These are phyloP conservation scores for Furcasterigmium sp. DNA, from an alignment of 2,329 filamentous ascomycete species.

Conservation along the genomic window DNA sequence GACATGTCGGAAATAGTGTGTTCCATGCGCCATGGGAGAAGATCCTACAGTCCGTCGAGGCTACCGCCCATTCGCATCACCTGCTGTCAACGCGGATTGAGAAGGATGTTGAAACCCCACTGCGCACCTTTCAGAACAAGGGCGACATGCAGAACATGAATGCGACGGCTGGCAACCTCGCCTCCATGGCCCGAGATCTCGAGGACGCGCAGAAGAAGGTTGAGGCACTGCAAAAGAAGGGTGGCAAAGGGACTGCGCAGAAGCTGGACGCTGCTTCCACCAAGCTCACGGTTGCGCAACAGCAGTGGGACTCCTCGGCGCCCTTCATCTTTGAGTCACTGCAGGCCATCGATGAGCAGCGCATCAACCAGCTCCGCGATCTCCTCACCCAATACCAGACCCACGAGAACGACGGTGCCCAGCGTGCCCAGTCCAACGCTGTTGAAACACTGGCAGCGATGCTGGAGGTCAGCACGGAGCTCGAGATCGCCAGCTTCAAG, in stretches of 20 bases:
- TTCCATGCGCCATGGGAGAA: constrained; percentile 89
- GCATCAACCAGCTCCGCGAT: constrained; percentile 85
- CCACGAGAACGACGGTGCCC: constrained; percentile 82
- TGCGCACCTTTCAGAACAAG: constrained; percentile 68
- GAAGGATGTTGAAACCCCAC: constrained; percentile 76
- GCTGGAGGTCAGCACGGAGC: constrained; percentile 79
- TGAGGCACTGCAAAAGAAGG: constrained; percentile 80
- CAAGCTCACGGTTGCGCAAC: constrained; percentile 70
- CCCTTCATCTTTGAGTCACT: constrained; percentile 93
- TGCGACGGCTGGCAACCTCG: constrained; percentile 76
- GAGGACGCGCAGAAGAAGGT: constrained; percentile 78
- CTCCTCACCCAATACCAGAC: constrained; percentile 90
- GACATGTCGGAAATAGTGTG: constrained; percentile 51
- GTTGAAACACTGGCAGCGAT: constrained; percentile 77
- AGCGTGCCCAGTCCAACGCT: constrained; percentile 67
- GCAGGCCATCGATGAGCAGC: constrained; percentile 83
- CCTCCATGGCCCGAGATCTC: constrained; percentile 76
- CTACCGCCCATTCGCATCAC: constrained; percentile 78
- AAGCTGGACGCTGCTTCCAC: constrained; percentile 72
- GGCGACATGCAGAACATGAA: constrained; percentile 79
- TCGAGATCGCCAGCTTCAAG: constrained; percentile 59
- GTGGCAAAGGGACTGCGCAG: constrained; percentile 66
- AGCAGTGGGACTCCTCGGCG: constrained; percentile 90
- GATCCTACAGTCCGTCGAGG: constrained; percentile 73
- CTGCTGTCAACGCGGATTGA: constrained; percentile 77